Evolutionary conservation across 257 asterid genomes (phyloP), one percentile per base, ranked within the genome.

Genomic region (Scutellaria barbata): DNA sequence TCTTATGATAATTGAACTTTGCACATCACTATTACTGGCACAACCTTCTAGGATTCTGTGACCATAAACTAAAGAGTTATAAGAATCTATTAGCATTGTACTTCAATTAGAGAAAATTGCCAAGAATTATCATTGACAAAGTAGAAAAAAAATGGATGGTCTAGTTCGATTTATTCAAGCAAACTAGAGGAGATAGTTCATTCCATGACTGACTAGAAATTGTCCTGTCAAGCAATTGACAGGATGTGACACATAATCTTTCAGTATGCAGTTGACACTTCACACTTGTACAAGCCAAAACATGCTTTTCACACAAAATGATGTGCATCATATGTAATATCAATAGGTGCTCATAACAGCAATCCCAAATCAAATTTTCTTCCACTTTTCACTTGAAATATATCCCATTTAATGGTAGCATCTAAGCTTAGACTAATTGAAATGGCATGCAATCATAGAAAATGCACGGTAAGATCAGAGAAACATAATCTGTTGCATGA

Each of bases 341-440:
- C 17, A 43, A 53, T 8, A 47, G 54, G 9, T 35, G 48, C 59
- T 51, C 51, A 51, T 37, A 37, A 7, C 5, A 72, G 40, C 66
- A 63, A 3, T 16, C 40, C 72, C 46, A 57, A 40, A 57, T 48
- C 51, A 48, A 47, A 71, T 47, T 7, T 55, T 18, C 30, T 17
- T 48, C 18, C 47, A 55, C 25, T 53, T 76, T 46, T 71, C 62
- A 63, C 12, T 37, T 64, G 33, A 47, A 61, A 52, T 63, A 43
- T 9, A 68, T 62, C 71, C 30, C 30, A 50, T 51, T 13, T 50
- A 46, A 18, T 43, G 57, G 17, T 60, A 48, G 33, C 46, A 74
- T 45, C 56, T 18, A 4, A 18, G 53, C 18, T 62, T 43, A 22
- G n/a, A 52, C 13, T 37, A 40, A 40, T 39, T 52, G 75, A 55